A percentile compares a stretch with the other conserved stretches of the same genome.
These are phyloP conservation scores for Penicillium silybi DNA, from an alignment of 495 filamentous ascomycete genomes.

Conservation along the genomic window DNA sequence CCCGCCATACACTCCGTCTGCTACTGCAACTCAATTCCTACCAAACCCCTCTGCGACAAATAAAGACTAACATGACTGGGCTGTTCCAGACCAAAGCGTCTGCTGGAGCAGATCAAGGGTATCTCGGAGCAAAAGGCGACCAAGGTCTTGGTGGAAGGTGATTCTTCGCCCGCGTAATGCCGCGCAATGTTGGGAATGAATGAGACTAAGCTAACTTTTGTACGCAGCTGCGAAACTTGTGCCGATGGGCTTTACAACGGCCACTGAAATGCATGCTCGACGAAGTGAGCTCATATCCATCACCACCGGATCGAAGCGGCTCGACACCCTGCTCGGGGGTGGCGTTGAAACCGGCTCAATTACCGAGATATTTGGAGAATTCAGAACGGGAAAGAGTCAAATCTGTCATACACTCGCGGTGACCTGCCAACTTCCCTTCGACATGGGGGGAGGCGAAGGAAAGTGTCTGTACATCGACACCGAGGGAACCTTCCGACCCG, in stretches of 20 bases:
- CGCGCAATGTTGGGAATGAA: constrained; percentile 5
- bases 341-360: constrained; percentile 96
- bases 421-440: constrained; percentile 94
- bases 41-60: background rate
- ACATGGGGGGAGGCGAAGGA: constrained; percentile 97
- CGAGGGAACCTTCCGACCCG: constrained; percentile 93
- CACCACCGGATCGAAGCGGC: constrained; percentile 93
- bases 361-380: constrained; percentile 98
- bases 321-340: constrained; percentile 91
- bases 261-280: constrained; percentile 98
- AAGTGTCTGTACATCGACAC: constrained; percentile 99
- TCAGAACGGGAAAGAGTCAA: constrained; percentile 95
- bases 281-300: constrained; percentile 96
- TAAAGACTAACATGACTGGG: constrained; percentile 1
- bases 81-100: constrained; percentile 60
- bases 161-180: constrained; percentile 9
- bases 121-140: constrained; percentile 94
- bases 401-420: constrained; percentile 98
- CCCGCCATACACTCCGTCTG: background rate
- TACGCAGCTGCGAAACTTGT: constrained; percentile 83
- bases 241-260: constrained; percentile 97
- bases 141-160: constrained; percentile 90
- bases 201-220: background rate
- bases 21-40: background rate
- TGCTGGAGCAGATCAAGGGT: constrained; percentile 91